Evolutionary conservation across 2,329 filamentous ascomycete genomes (phyloP), one percentile per base, ranked within the genome.

Genomic region (Fusarium graminum): DNA sequence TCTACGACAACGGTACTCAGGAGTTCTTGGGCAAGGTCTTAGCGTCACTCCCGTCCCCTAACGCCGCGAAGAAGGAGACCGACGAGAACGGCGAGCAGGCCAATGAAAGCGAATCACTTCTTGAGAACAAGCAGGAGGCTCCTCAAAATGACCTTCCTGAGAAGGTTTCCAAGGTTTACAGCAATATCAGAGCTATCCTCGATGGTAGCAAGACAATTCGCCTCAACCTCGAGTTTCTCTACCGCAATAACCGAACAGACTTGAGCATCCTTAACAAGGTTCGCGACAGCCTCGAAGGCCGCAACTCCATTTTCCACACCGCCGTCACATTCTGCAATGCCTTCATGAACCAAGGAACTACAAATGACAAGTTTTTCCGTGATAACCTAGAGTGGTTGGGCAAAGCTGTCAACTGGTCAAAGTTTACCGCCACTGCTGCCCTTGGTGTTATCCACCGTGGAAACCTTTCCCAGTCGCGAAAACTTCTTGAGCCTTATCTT

Each of bases 401-500:
- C 62, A 99, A 98, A 83, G 95, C 95, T 26, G 93, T 98, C 45
- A 99, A 99, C 82, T 99, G 95, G 95, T 97, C 94, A 63, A 99
- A 99, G 78, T 99, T 99, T 77, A 97, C 95, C 1, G 95, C 95
- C 14, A 99, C 95, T 6, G 95, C 95, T 56, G 95, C 95, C 9
- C 84, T 99, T 7, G 95, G 95, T 78, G 95, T 98, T 50, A 97
- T 99, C 65, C 95, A 99, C 79, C 91, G 93, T 43, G 95, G 95
- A 55, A 99, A 99, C 78, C 84, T 99, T 59, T 92, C 91, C 25
- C 94, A 99, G 74, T 95, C 94, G 2, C 89, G 93, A 74, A 97
- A 97, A 81, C 86, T 99, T 3, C 85, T 99, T 14, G 93, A 97
- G 74, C 95, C 95, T 4, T 99, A 99, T 75, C 88, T 99, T 10